A percentile compares a stretch with the other conserved stretches of the same genome.
Evolutionary conservation across 1,284 basidiomycete species (phyloP).

Genomic region (Tilletia indica): DNA sequence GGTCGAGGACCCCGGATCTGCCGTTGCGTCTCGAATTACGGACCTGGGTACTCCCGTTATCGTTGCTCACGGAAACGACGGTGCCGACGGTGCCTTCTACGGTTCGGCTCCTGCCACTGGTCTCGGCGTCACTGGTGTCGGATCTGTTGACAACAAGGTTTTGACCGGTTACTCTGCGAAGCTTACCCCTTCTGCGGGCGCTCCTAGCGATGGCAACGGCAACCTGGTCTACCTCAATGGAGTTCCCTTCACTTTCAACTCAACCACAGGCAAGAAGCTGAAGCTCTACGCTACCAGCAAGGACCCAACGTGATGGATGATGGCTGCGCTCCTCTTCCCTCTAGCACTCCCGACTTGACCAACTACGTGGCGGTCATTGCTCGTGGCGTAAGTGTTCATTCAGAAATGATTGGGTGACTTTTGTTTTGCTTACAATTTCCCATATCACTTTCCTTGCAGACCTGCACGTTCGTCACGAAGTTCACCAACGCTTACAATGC

Average conservation of each 20-base stretch:
- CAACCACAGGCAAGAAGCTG: constrained; percentile 24
- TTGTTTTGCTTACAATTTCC: too few species aligned
- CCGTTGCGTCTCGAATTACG: constrained; percentile 32
- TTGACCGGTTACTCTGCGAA: constrained; percentile 36
- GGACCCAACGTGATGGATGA: constrained; percentile 35
- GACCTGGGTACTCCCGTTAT: constrained; percentile 35
- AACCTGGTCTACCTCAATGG: constrained; percentile 33
- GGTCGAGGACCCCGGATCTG: constrained; percentile 29
- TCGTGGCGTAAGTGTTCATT: constrained; percentile 23
- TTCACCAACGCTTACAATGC: constrained; percentile 46
- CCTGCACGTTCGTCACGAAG: constrained; percentile 44
- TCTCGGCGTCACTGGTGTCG: constrained; percentile 48
- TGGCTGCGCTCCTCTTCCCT: constrained; percentile 35
- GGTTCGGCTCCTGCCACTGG: constrained; percentile 57
- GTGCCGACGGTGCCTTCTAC: constrained; percentile 57
- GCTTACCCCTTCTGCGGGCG: constrained; percentile 28
- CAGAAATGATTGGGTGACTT: too few species aligned
- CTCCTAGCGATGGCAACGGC: constrained; percentile 22
- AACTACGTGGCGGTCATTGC: constrained; percentile 40
- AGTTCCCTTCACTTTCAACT: constrained; percentile 32
- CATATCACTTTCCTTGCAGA: constrained; percentile 18
- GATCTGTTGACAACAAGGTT: constrained; percentile 51
- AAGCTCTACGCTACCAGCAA: constrained; percentile 36
- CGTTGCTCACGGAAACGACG: constrained; percentile 57
- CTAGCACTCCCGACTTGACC: constrained; percentile 37